These are phyloP conservation scores for Dioscorea zingiberensis DNA, from an alignment of 106 monocot genomes.

Conservation along the genomic window DNA sequence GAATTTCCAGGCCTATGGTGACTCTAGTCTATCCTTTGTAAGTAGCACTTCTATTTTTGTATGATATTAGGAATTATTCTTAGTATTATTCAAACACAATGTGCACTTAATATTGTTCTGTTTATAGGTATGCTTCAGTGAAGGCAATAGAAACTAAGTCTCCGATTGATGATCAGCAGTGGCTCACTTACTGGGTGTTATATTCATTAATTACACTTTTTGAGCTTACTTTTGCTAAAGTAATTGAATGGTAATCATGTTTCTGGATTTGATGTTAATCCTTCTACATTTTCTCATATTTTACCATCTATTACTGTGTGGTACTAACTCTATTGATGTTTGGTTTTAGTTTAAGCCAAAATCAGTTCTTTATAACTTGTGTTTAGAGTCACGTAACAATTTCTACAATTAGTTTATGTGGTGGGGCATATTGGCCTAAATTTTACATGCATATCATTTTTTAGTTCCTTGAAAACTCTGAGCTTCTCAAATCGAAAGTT, in stretches of 20 bases:
- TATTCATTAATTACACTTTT: constrained; percentile 73
- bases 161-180: constrained; percentile 84
- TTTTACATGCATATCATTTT: too few species aligned
- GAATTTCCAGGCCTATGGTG: constrained; percentile 67
- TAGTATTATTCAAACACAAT: neutral
- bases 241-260: constrained; percentile 59
- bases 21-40: constrained; percentile 93
- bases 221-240: constrained; percentile 83
- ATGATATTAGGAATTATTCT: neutral
- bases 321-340: too few species aligned
- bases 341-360: too few species aligned
- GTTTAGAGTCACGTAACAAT: too few species aligned
- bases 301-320: too few species aligned
- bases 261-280: neutral
- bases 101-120: neutral
- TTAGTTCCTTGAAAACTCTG: too few species aligned
- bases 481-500: too few species aligned
- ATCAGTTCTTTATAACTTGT: too few species aligned
- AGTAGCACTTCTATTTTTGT: constrained; percentile 22
- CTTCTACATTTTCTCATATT: too few species aligned
- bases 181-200: constrained; percentile 96
- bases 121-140: constrained; percentile 86
- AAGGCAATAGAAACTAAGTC: constrained; percentile 94
- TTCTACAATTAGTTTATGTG: too few species aligned
- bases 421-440: too few species aligned